These are phyloP conservation scores for Neoboletus subvelutipes DNA, from an alignment of 768 basidiomycete genomes.

Conservation along the genomic window DNA sequence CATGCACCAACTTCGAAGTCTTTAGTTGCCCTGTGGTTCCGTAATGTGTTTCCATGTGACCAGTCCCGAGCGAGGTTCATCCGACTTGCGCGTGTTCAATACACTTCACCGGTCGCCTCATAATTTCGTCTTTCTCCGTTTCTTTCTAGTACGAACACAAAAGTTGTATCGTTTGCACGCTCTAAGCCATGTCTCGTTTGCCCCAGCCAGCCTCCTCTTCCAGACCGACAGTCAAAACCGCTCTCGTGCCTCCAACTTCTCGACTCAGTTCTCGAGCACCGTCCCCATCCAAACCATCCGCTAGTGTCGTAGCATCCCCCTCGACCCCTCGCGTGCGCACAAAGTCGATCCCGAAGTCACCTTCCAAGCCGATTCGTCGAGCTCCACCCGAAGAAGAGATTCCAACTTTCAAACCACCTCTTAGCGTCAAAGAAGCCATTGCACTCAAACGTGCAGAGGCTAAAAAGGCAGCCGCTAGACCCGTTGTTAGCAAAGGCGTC, in stretches of 20 bases:
- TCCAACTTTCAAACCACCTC: slow-evolving; percentile 31
- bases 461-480: slow-evolving; percentile 48
- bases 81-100: too few species aligned
- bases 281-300: slow-evolving; percentile 31
- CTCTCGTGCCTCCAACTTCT: slow-evolving; percentile 27
- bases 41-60: slow-evolving; percentile 22
- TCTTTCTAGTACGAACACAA: slow-evolving; percentile 9
- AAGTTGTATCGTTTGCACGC: neutral
- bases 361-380: slow-evolving; percentile 30
- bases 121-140: neutral
- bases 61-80: too few species aligned
- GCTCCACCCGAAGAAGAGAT: slow-evolving; percentile 22
- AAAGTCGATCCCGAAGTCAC: slow-evolving; percentile 38
- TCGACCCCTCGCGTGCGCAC: slow-evolving; percentile 35
- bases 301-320: slow-evolving; percentile 23
- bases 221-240: slow-evolving; percentile 31
- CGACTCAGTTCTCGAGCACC: slow-evolving; percentile 32
- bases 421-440: slow-evolving; percentile 75
- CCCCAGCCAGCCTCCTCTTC: slow-evolving; percentile 35
- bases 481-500: slow-evolving; percentile 25
- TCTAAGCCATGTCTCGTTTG: slow-evolving; percentile 39
- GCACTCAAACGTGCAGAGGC: slow-evolving; percentile 77
- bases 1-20: neutral
- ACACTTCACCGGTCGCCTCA: neutral
- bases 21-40: slow-evolving; percentile 9